Percentiles rank a stretch among this genome's conserved stretches.
phyloP scores from a whole-genome alignment of 2,329 filamentous ascomycete species.

The Aspergillus fumigatus region DNA sequence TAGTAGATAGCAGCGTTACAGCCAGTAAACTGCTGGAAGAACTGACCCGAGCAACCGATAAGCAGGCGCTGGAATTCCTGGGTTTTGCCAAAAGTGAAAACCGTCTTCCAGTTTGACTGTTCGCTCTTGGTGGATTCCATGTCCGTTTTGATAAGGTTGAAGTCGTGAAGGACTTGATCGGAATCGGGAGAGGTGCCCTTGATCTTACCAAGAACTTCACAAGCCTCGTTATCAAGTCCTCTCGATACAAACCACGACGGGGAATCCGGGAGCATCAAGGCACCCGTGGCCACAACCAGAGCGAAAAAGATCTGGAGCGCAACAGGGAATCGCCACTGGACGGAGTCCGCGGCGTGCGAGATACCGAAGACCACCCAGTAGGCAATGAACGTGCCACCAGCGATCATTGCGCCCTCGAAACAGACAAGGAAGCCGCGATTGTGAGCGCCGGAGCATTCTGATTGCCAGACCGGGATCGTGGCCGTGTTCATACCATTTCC shows the following conservation, averaged over 20 bases:
- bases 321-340: conserved; percentile 44
- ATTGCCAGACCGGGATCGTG: conserved; percentile 39
- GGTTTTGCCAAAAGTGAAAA: conserved; percentile 28
- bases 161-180: conserved; percentile 23
- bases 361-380: conserved; percentile 36
- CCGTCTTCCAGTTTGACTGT: conserved; percentile 19
- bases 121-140: conserved; percentile 33
- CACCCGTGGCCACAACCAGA: conserved; percentile 17
- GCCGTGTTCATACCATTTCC: conserved; percentile 36
- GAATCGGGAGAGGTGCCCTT: conserved; percentile 36
- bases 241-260: conserved; percentile 52
- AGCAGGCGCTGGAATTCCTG: conserved; percentile 29
- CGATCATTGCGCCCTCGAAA: conserved; percentile 31
- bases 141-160: conserved; percentile 44
- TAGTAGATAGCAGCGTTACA: conserved; percentile 46
- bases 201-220: conserved; percentile 46
- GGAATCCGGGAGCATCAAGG: conserved; percentile 45
- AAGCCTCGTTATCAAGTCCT: conserved; percentile 45
- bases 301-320: conserved; percentile 46
- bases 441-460: conserved; percentile 30
- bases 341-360: conserved; percentile 27
- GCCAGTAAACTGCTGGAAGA: conserved; percentile 44
- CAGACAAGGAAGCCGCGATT: conserved; percentile 33
- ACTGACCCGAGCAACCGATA: conserved; percentile 27
- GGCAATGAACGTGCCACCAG: conserved; percentile 28